Evolutionary conservation across 371 early-diverging fungal genomes (phyloP).

Genomic region (Lichtheimia ramosa): DNA sequence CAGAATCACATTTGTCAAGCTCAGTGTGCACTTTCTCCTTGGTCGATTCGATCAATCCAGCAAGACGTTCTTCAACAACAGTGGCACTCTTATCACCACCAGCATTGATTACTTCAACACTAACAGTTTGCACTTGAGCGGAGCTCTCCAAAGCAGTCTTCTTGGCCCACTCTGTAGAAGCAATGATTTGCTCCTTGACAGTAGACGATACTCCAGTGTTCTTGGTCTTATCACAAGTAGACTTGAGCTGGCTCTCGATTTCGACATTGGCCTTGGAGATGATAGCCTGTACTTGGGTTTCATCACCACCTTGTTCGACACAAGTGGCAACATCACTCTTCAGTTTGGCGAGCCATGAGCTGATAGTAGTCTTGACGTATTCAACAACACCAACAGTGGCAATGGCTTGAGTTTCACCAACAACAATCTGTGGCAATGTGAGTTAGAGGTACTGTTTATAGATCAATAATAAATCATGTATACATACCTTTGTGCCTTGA

Average conservation of each 20-base stretch:
- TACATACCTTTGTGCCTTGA: no score
- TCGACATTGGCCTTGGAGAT: not conserved
- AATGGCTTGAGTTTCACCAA: no score
- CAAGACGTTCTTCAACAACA: not conserved
- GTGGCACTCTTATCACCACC: not conserved
- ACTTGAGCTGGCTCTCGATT: not conserved
- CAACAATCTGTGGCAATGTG: no score
- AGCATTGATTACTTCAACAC: conserved; percentile 8
- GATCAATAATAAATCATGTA: no score
- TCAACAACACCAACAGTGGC: conserved; percentile 20
- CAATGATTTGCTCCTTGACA: not conserved
- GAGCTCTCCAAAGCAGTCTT: conserved; percentile 7
- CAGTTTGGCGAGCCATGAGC: conserved; percentile 32
- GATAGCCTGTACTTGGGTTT: not conserved
- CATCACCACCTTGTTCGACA: not conserved
- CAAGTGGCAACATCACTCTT: not conserved
- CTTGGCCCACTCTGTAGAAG: conserved; percentile 13
- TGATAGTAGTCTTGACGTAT: conserved; percentile 25
- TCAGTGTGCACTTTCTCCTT: conserved; percentile 7
- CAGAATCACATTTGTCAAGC: not conserved
- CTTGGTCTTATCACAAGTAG: not conserved
- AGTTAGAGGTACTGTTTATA: not conserved
- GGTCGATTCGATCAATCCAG: conserved; percentile 7
- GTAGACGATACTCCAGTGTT: not conserved
- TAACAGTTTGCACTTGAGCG: conserved; percentile 11